Conservation (phyloP, 441 rosid species). For the Aleurites moluccanus region DNA sequence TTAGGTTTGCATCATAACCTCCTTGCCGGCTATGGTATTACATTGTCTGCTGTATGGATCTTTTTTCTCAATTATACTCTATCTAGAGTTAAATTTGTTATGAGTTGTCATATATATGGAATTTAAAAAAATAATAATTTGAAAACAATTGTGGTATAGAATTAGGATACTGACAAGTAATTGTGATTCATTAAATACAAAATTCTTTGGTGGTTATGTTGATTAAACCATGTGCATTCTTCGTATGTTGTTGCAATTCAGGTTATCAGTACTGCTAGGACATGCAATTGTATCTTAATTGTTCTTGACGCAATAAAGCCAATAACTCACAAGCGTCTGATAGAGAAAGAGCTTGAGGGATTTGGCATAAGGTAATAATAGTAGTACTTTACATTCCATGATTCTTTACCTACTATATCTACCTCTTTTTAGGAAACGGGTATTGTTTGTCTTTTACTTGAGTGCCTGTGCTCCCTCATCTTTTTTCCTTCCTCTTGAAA, state of each 20-base stretch:
- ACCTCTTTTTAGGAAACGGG: neutral
- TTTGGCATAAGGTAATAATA: conserved; percentile 83
- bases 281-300: conserved; percentile 87
- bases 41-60: neutral
- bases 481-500: neutral
- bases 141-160: neutral
- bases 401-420: neutral
- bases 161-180: neutral
- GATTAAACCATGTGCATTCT: conserved; percentile 4
- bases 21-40: neutral
- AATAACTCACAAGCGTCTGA: conserved; percentile 95
- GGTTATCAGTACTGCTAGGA: conserved; percentile 99
- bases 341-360: conserved; percentile 98
- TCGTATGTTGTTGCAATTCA: conserved; percentile 33
- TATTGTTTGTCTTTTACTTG: neutral
- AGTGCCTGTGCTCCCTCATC: neutral
- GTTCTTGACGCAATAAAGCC: conserved; percentile 99
- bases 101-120: neutral
- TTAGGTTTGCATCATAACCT: neutral
- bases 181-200: neutral
- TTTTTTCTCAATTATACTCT: neutral
- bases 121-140: neutral
- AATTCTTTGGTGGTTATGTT: neutral
- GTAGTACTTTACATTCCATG: neutral
- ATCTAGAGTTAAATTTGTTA: neutral